Evolutionary conservation across 2,329 filamentous ascomycete species (phyloP).

Genomic region (Penicillium paneum): DNA sequence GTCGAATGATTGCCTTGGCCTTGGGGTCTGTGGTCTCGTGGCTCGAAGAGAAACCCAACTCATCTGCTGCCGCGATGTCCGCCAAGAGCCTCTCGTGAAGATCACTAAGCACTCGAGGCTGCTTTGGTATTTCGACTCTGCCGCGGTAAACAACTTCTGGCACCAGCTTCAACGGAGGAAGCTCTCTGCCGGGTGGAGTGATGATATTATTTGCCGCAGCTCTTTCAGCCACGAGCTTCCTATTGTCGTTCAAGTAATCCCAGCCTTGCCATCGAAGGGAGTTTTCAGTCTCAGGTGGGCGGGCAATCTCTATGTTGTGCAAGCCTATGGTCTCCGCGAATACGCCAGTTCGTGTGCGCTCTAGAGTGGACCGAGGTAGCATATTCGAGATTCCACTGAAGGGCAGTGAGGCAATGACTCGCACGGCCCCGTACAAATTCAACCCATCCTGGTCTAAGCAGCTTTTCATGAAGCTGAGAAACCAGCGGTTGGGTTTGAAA

Average conservation of each 20-base stretch:
- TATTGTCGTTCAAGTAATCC: slow-evolving; percentile 24
- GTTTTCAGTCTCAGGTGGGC: slow-evolving; percentile 33
- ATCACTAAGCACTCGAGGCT: slow-evolving; percentile 37
- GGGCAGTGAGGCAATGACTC: slow-evolving; percentile 71
- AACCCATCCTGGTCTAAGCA: slow-evolving; percentile 60
- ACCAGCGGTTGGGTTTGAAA: slow-evolving; percentile 54
- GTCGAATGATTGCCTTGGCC: slow-evolving; percentile 1
- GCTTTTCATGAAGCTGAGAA: slow-evolving; percentile 52
- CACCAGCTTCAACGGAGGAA: slow-evolving; percentile 22
- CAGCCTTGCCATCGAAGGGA: slow-evolving; percentile 26
- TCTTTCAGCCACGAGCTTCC: slow-evolving; percentile 29
- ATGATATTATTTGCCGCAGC: slow-evolving; percentile 27
- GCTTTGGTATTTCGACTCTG: slow-evolving; percentile 18
- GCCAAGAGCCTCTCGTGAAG: slow-evolving; percentile 34
- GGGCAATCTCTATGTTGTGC: slow-evolving; percentile 53
- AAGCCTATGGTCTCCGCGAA: slow-evolving; percentile 54
- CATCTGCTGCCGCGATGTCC: slow-evolving; percentile 23
- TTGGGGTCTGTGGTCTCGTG: background rate
- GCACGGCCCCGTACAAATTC: slow-evolving; percentile 73
- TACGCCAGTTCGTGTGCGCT: slow-evolving; percentile 57
- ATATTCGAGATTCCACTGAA: slow-evolving; percentile 58
- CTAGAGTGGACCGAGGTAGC: slow-evolving; percentile 58
- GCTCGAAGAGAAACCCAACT: background rate
- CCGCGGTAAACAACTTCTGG: slow-evolving; percentile 20
- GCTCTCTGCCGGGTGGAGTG: slow-evolving; percentile 31